phyloP scores from a whole-genome alignment of 768 basidiomycete species.

The Asterophora parasitica region DNA sequence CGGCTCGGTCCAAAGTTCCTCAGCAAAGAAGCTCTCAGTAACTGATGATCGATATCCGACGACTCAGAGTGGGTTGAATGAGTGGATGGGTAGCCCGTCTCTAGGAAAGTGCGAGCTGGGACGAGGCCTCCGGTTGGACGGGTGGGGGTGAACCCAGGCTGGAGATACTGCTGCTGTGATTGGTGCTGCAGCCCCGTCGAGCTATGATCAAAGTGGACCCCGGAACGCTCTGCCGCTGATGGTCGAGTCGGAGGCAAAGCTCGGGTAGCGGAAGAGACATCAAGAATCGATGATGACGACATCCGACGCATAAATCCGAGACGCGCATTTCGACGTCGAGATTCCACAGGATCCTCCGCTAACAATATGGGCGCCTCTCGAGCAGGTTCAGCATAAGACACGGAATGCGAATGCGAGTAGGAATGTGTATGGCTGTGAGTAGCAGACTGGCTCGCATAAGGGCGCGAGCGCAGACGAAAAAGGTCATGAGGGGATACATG shows the following conservation, averaged over 20 bases:
- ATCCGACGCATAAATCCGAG: constrained; percentile 24
- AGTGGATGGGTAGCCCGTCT: background rate
- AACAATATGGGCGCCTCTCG: constrained; percentile 29
- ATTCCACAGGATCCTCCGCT: constrained; percentile 40
- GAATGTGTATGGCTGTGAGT: constrained; percentile 3
- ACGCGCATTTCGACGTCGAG: constrained; percentile 32
- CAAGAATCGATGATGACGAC: background rate
- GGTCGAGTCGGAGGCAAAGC: background rate
- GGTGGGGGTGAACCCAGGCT: too few relatives aligned
- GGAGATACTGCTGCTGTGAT: too few relatives aligned
- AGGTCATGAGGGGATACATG: background rate
- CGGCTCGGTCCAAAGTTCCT: constrained; percentile 1
- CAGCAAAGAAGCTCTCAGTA: background rate
- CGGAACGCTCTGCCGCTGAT: background rate
- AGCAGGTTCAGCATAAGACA: constrained; percentile 17
- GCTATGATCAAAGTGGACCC: too few relatives aligned
- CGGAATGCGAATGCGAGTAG: constrained; percentile 20
- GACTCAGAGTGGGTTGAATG: background rate
- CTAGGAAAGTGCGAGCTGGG: too few relatives aligned
- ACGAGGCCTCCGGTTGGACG: too few relatives aligned
- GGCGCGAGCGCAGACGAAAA: constrained; percentile 7
- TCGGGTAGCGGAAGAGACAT: background rate
- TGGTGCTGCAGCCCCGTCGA: too few relatives aligned
- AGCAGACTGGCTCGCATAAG: constrained; percentile 10
- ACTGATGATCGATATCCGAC: background rate